phyloP scores from a whole-genome alignment of 2,329 filamentous ascomycete genomes.

The Aspergillus alliaceus region DNA sequence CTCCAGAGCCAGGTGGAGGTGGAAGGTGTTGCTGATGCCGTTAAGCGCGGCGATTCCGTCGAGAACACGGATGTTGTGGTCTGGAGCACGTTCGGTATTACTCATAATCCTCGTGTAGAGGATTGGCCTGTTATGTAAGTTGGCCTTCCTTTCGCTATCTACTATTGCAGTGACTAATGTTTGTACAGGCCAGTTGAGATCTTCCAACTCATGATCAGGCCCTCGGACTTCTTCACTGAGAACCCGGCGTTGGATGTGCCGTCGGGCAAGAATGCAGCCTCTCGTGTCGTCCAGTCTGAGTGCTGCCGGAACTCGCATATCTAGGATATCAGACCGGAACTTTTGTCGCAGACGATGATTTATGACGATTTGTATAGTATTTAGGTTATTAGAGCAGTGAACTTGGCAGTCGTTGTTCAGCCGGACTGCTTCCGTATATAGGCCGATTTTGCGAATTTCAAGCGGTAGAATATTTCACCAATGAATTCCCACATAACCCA shows the following conservation, averaged over 20 bases:
- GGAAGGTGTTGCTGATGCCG: slow-evolving; percentile 34
- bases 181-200: slow-evolving; percentile 34
- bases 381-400: background rate
- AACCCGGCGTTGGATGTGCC: slow-evolving; percentile 58
- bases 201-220: slow-evolving; percentile 45
- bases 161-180: slow-evolving; percentile 17
- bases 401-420: background rate
- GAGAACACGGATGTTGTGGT: slow-evolving; percentile 44
- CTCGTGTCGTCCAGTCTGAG: slow-evolving; percentile 30
- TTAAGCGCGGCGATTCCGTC: slow-evolving; percentile 33
- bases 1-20: slow-evolving; percentile 50
- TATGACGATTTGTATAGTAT: background rate
- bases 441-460: background rate
- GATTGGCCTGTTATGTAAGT: slow-evolving; percentile 47
- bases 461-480: background rate
- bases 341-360: background rate
- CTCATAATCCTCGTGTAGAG: slow-evolving; percentile 46
- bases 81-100: slow-evolving; percentile 47
- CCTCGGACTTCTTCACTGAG: slow-evolving; percentile 54
- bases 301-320: slow-evolving; percentile 35
- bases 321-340: slow-evolving; percentile 5
- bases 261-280: slow-evolving; percentile 36
- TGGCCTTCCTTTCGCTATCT: background rate
- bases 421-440: background rate
- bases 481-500: no score